phyloP scores from a whole-genome alignment of 2,329 filamentous ascomycete genomes.

The Endoconidiophora polonica region DNA sequence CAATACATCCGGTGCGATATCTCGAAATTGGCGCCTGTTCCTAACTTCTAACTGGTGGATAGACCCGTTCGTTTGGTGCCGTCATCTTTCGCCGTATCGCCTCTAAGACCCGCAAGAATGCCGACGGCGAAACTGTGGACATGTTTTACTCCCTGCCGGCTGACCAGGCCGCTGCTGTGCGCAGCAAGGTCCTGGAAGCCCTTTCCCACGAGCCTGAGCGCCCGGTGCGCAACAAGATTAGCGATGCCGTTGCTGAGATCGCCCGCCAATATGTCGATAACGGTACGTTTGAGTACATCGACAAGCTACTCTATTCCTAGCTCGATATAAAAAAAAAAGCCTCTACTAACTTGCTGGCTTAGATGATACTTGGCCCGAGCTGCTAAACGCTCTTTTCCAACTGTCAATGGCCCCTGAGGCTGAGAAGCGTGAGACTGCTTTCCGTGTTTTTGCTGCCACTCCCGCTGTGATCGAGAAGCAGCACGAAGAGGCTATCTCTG shows the following conservation, averaged over 20 bases:
- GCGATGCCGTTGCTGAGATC: slow-evolving; percentile 91
- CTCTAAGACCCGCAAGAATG: slow-evolving; percentile 68
- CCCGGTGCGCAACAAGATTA: slow-evolving; percentile 80
- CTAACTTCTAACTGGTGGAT: slow-evolving; percentile 10
- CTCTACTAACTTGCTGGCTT: slow-evolving; percentile 11
- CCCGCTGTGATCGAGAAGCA: slow-evolving; percentile 92
- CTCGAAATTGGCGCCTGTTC: not conserved
- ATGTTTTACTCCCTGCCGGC: slow-evolving; percentile 66
- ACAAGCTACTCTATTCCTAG: not conserved
- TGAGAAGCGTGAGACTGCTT: slow-evolving; percentile 78
- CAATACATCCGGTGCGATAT: not conserved
- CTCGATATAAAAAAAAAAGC: not conserved
- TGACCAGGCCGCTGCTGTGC: slow-evolving; percentile 61
- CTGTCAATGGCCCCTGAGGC: slow-evolving; percentile 74
- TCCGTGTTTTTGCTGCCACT: slow-evolving; percentile 87
- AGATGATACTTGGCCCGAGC: slow-evolving; percentile 80
- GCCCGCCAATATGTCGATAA: slow-evolving; percentile 89
- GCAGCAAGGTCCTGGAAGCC: slow-evolving; percentile 66
- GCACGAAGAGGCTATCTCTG: slow-evolving; percentile 77
- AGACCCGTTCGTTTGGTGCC: slow-evolving; percentile 82
- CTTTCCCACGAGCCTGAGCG: slow-evolving; percentile 57
- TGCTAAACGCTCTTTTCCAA: slow-evolving; percentile 72
- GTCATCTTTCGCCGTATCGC: slow-evolving; percentile 91
- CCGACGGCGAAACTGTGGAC: slow-evolving; percentile 56
- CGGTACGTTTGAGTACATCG: slow-evolving; percentile 36